phyloP scores from a whole-genome alignment of 2,329 filamentous ascomycete species.

The Canariomyces notabilis region DNA sequence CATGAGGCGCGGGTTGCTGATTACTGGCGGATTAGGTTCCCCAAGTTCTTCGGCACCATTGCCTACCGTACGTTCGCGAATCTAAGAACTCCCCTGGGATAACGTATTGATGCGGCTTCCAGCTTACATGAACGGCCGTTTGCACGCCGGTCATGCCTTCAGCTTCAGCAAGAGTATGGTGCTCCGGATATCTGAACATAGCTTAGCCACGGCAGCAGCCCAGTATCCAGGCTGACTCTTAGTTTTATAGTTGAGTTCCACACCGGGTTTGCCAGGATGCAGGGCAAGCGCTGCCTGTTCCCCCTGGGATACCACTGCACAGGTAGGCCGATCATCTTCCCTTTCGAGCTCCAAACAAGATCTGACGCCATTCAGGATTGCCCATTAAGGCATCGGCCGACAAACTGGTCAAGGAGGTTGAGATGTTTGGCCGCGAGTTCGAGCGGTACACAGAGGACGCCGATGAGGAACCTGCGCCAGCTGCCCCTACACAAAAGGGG shows the following conservation, averaged over 20 bases:
- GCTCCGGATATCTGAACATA: not conserved
- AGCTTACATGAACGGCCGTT: constrained; percentile 79
- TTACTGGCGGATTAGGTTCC: constrained; percentile 39
- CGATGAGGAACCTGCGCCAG: constrained; percentile 44
- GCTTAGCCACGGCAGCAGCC: not conserved
- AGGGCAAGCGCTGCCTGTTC: constrained; percentile 81
- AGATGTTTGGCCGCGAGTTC: constrained; percentile 83
- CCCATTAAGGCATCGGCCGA: constrained; percentile 97
- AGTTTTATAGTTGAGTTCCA: constrained; percentile 65
- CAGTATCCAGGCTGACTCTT: not conserved
- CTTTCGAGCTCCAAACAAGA: not conserved
- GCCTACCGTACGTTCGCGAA: constrained; percentile 40
- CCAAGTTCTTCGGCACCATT: constrained; percentile 79
- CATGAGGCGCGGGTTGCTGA: not conserved
- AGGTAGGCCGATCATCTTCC: constrained; percentile 40
- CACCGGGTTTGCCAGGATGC: constrained; percentile 80
- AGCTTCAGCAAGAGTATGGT: constrained; percentile 68
- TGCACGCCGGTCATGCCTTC: constrained; percentile 90
- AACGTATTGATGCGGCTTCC: constrained; percentile 35
- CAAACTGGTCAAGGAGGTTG: constrained; percentile 85
- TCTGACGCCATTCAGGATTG: constrained; percentile 46
- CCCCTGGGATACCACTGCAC: constrained; percentile 95
- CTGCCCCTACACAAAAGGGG: constrained; percentile 55
- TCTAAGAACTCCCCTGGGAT: not conserved
- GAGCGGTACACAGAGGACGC: constrained; percentile 63